A percentile compares a stretch with the other conserved stretches of the same genome.
These are phyloP conservation scores for Nicotiana undulata DNA, from an alignment of 257 asterid species.

Conservation along the genomic window DNA sequence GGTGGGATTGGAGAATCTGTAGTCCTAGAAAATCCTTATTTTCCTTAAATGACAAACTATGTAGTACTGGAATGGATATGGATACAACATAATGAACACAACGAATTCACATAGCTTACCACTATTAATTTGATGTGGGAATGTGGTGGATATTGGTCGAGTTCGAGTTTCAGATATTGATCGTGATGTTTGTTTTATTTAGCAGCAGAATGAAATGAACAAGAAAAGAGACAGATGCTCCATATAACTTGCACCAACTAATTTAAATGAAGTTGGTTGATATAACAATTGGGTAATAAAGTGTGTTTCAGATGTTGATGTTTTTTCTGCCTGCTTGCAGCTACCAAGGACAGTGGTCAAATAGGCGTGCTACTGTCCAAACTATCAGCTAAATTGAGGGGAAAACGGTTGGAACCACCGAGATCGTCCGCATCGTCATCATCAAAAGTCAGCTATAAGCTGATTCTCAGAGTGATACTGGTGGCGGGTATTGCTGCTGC, in stretches of 20 bases:
- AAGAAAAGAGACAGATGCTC: not conserved
- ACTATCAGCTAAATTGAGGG: conserved; percentile 49
- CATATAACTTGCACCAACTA: not conserved
- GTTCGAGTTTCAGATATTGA: not conserved
- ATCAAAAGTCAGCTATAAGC: conserved; percentile 40
- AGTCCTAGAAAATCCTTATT: not conserved
- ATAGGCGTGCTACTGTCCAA: conserved; percentile 43
- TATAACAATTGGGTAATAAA: not conserved
- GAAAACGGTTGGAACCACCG: conserved; percentile 49
- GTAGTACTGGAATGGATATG: not conserved
- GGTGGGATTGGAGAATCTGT: not conserved
- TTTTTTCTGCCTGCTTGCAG: conserved; percentile 26
- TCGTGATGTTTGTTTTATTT: not conserved
- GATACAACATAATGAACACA: not conserved
- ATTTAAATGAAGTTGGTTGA: not conserved
- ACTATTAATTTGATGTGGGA: not conserved
- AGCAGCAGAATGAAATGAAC: not conserved
- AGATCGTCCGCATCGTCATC: conserved; percentile 25
- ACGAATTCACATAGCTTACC: not conserved
- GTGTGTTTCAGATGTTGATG: not conserved
- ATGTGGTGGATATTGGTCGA: not conserved
- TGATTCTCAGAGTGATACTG: conserved; percentile 45
- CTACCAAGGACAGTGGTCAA: conserved; percentile 35
- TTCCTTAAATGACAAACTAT: not conserved
- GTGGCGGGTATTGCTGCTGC: conserved; percentile 61